A percentile compares a stretch with the other conserved stretches of the same genome.
Conservation (phyloP, 371 early-diverging fungal genomes). For the Lichtheimia ramosa region DNA sequence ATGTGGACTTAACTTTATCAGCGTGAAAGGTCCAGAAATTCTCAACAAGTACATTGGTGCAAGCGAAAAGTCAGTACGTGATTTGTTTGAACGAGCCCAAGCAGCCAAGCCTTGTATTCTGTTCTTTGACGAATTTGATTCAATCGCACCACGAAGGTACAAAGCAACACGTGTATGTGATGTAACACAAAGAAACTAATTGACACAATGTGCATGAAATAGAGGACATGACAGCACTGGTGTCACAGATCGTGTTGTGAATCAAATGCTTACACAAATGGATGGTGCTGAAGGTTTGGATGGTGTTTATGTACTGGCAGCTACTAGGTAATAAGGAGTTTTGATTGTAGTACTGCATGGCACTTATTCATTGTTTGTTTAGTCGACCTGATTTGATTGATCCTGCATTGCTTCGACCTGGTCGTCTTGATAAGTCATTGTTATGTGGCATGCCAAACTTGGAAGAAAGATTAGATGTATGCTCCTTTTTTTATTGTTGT, state of each 20-base stretch:
- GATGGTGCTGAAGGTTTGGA: constrained; percentile 94
- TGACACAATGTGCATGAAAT: background rate
- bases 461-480: constrained; percentile 70
- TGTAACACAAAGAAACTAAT: background rate
- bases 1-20: constrained; percentile 92
- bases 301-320: constrained; percentile 92
- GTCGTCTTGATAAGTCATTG: constrained; percentile 96
- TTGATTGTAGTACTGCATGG: constrained; percentile 2
- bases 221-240: constrained; percentile 92
- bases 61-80: constrained; percentile 85
- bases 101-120: constrained; percentile 88
- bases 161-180: background rate
- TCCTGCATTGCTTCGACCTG: constrained; percentile 96
- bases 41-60: constrained; percentile 97
- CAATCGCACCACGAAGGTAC: constrained; percentile 85
- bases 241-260: constrained; percentile 94
- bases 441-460: constrained; percentile 82
- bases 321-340: constrained; percentile 71
- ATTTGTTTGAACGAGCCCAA: constrained; percentile 93
- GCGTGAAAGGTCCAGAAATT: constrained; percentile 95
- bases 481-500: background rate
- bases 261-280: constrained; percentile 95
- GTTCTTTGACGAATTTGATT: constrained; percentile 98
- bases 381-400: constrained; percentile 99
- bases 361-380: constrained; percentile 13